phyloP scores from a whole-genome alignment of 148 eudicot species.

The Persicaria maculosa region DNA sequence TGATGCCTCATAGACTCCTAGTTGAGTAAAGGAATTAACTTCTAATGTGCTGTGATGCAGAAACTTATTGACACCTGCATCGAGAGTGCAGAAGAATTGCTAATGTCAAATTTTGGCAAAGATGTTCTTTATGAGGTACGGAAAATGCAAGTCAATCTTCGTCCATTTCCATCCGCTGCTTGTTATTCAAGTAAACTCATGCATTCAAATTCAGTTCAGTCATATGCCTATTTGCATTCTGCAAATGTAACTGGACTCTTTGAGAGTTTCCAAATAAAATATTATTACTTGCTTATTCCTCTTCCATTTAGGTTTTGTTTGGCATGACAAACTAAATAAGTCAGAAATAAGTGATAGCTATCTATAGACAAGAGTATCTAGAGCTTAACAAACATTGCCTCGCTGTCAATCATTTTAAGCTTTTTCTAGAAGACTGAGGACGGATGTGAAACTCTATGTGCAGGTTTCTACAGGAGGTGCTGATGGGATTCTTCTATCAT shows the following conservation, averaged over 20 bases:
- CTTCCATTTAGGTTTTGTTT: constrained; percentile 4
- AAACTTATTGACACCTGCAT: constrained; percentile 65
- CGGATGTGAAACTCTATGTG: constrained; percentile 4
- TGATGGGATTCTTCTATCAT: constrained; percentile 60
- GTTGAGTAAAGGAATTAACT: not conserved
- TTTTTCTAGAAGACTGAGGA: not conserved
- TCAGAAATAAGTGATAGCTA: too few relatives aligned
- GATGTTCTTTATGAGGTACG: constrained; percentile 84
- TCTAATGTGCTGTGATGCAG: constrained; percentile 28
- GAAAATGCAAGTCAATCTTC: not conserved
- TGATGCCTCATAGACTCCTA: not conserved
- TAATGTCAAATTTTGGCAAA: constrained; percentile 77
- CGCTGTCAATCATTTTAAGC: not conserved
- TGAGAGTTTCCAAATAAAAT: too few relatives aligned
- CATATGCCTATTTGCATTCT: not conserved
- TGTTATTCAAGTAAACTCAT: not conserved
- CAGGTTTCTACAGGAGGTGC: constrained; percentile 84
- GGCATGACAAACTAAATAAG: not conserved
- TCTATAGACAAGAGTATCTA: too few relatives aligned
- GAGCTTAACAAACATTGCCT: too few relatives aligned
- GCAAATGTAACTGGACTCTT: too few relatives aligned
- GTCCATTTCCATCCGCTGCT: not conserved
- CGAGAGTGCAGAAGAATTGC: constrained; percentile 61
- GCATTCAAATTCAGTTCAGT: not conserved
- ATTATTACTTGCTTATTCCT: not conserved